A percentile compares a stretch with the other conserved stretches of the same genome.
phyloP scores from a whole-genome alignment of 495 filamentous ascomycete species.

The Glarea lozoyensis region DNA sequence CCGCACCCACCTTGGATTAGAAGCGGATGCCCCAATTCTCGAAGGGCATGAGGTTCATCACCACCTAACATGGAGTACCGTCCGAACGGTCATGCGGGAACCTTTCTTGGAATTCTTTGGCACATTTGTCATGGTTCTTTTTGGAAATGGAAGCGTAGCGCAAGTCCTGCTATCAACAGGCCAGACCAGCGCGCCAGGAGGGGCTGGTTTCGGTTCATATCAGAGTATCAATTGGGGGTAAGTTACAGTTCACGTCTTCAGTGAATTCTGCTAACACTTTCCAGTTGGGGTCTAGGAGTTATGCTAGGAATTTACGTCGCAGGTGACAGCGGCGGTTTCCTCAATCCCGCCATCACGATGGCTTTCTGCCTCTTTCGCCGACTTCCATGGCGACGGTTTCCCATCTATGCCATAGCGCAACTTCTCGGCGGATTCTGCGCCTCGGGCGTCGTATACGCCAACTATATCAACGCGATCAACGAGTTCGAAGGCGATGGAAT shows the following conservation, averaged over 20 bases:
- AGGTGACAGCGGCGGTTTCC: slow-evolving; percentile 48
- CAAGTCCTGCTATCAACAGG: slow-evolving; percentile 15
- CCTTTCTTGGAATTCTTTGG: slow-evolving; percentile 58
- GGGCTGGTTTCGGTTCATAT: slow-evolving; percentile 28
- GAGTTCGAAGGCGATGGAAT: slow-evolving; percentile 36
- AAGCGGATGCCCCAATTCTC: slow-evolving; percentile 14
- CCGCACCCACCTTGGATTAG: slow-evolving; percentile 9
- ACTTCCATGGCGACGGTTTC: slow-evolving; percentile 55
- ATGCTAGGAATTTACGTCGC: slow-evolving; percentile 59
- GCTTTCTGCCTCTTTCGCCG: slow-evolving; percentile 51
- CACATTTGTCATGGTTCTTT: slow-evolving; percentile 51
- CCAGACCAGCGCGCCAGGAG: slow-evolving; percentile 8
- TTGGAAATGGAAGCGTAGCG: slow-evolving; percentile 43
- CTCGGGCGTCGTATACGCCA: slow-evolving; percentile 47
- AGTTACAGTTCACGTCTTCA: slow-evolving; percentile 16
- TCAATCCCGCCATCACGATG: slow-evolving; percentile 61
- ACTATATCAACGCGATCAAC: slow-evolving; percentile 46
- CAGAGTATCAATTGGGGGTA: slow-evolving; percentile 42
- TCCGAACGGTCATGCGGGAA: slow-evolving; percentile 39
- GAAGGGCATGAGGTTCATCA: slow-evolving; percentile 15
- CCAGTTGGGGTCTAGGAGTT: slow-evolving; percentile 36
- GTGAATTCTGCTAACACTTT: neutral
- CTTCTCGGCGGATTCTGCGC: slow-evolving; percentile 45
- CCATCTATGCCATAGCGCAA: slow-evolving; percentile 44
- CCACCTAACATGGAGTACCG: slow-evolving; percentile 31